These are phyloP conservation scores for Phanerochaete carnosa DNA, from an alignment of 768 basidiomycete genomes.

Conservation along the genomic window DNA sequence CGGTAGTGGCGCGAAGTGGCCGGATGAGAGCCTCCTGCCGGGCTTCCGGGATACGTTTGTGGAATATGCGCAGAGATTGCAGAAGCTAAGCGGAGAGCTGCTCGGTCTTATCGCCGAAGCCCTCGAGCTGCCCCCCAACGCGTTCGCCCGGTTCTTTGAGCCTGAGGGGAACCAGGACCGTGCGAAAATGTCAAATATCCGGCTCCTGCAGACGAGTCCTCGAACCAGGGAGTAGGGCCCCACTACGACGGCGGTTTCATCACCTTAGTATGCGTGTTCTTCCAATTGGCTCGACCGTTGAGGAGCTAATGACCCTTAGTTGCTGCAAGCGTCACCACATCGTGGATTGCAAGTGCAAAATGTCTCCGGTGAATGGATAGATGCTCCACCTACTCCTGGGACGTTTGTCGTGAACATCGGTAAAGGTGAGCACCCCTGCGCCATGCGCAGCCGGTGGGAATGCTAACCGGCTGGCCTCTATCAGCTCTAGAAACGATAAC, in stretches of 20 bases:
- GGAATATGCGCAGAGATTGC: slow-evolving; percentile 57
- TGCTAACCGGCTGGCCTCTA: too few species aligned
- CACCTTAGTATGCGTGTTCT: slow-evolving; percentile 57
- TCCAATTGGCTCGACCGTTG: background rate
- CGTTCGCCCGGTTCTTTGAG: slow-evolving; percentile 62
- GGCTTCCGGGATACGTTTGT: slow-evolving; percentile 61
- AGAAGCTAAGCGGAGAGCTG: slow-evolving; percentile 59
- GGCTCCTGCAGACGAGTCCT: slow-evolving; percentile 39
- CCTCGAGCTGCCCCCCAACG: slow-evolving; percentile 59
- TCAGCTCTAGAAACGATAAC: slow-evolving; percentile 77
- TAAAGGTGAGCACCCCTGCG: slow-evolving; percentile 45
- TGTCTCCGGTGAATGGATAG: slow-evolving; percentile 77
- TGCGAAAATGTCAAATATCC: slow-evolving; percentile 82
- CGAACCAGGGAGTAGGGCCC: slow-evolving; percentile 78
- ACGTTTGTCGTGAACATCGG: slow-evolving; percentile 85
- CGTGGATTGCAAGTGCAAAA: slow-evolving; percentile 83
- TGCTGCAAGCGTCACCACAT: slow-evolving; percentile 77
- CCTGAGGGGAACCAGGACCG: slow-evolving; percentile 58
- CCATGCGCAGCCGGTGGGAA: background rate
- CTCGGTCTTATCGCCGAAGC: slow-evolving; percentile 63
- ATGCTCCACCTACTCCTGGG: slow-evolving; percentile 71
- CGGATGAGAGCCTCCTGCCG: slow-evolving; percentile 64
- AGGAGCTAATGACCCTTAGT: slow-evolving; percentile 33
- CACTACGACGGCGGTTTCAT: slow-evolving; percentile 83
- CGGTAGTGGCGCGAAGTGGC: slow-evolving; percentile 53